Evolutionary conservation across 805 yeast species (phyloP).

Genomic region (Metschnikowia aberdeeniae): DNA sequence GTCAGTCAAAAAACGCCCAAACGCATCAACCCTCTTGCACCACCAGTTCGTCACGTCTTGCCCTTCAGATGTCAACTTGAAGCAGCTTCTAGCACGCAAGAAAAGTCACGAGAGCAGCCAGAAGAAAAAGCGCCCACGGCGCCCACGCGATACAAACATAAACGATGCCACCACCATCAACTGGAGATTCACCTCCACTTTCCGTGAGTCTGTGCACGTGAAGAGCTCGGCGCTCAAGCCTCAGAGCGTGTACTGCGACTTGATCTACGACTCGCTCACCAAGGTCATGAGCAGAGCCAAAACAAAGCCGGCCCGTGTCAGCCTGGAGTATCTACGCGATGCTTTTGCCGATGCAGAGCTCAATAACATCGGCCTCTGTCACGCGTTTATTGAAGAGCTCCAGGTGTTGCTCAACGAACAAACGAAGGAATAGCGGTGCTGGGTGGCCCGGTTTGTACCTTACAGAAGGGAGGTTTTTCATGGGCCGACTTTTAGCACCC

Average conservation of each 20-base stretch:
- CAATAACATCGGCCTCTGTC: conserved; percentile 58
- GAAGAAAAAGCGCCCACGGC: conserved; percentile 17
- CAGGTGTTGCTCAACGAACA: conserved; percentile 10
- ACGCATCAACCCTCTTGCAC: conserved; percentile 52
- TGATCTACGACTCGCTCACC: conserved; percentile 9
- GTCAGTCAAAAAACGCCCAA: conserved; percentile 62
- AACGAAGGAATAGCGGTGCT: background rate
- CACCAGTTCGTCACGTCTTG: conserved; percentile 45
- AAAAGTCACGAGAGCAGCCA: conserved; percentile 18
- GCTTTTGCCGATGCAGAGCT: conserved; percentile 44
- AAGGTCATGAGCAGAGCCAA: conserved; percentile 51
- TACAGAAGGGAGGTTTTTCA: too few relatives aligned
- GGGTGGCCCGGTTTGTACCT: background rate
- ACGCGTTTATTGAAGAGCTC: conserved; percentile 65
- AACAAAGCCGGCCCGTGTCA: conserved; percentile 41
- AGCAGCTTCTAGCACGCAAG: conserved; percentile 8
- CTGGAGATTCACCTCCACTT: conserved; percentile 14
- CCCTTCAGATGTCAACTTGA: conserved; percentile 10
- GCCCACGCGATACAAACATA: conserved; percentile 2
- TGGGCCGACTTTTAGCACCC: too few relatives aligned
- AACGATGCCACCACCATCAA: conserved; percentile 17
- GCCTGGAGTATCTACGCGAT: conserved; percentile 42
- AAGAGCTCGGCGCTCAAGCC: conserved; percentile 4
- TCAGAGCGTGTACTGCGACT: conserved; percentile 11
- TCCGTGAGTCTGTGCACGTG: conserved; percentile 5